A percentile compares a stretch with the other conserved stretches of the same genome.
Evolutionary conservation across 129 eudicot genomes (phyloP).

Genomic region (Chrysanthemum lavandulifolium): DNA sequence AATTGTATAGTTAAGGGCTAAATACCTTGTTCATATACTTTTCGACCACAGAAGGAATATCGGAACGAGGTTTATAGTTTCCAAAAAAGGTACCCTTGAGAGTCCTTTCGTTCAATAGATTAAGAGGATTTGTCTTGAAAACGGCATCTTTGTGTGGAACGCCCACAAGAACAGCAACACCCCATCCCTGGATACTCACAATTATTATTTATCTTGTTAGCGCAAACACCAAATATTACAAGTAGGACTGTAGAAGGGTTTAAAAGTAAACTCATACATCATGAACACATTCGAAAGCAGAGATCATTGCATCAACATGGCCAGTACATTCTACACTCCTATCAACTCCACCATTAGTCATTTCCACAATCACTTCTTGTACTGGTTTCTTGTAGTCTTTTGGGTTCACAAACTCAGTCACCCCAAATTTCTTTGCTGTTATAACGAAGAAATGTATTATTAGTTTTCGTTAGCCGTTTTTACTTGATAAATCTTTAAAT

Average conservation of each 20-base stretch:
- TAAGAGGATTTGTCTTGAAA: slow-evolving; percentile 67
- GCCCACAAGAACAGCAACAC: slow-evolving; percentile 83
- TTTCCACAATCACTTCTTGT: slow-evolving; percentile 75
- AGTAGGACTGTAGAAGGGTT: neutral
- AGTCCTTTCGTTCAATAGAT: slow-evolving; percentile 69
- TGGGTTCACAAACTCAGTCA: slow-evolving; percentile 72
- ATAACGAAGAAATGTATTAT: neutral
- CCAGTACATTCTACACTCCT: slow-evolving; percentile 74
- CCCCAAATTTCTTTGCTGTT: slow-evolving; percentile 78
- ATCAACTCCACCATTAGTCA: slow-evolving; percentile 85
- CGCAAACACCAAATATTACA: neutral
- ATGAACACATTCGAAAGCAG: slow-evolving; percentile 81
- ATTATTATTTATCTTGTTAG: neutral
- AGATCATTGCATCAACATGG: slow-evolving; percentile 65
- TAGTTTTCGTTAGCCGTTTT: neutral
- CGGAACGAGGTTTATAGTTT: slow-evolving; percentile 69
- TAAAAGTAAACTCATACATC: slow-evolving; percentile 44
- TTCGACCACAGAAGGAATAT: slow-evolving; percentile 64
- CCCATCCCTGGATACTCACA: slow-evolving; percentile 60
- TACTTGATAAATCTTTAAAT: neutral
- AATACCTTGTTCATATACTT: slow-evolving; percentile 74
- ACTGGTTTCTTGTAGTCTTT: slow-evolving; percentile 65
- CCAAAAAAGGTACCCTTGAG: slow-evolving; percentile 85
- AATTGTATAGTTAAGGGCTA: neutral
- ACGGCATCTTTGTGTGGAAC: slow-evolving; percentile 77